Percentiles rank a stretch among this genome's conserved stretches.
Conservation (phyloP, 768 basidiomycete genomes). For the Boletus eberwhitei region DNA sequence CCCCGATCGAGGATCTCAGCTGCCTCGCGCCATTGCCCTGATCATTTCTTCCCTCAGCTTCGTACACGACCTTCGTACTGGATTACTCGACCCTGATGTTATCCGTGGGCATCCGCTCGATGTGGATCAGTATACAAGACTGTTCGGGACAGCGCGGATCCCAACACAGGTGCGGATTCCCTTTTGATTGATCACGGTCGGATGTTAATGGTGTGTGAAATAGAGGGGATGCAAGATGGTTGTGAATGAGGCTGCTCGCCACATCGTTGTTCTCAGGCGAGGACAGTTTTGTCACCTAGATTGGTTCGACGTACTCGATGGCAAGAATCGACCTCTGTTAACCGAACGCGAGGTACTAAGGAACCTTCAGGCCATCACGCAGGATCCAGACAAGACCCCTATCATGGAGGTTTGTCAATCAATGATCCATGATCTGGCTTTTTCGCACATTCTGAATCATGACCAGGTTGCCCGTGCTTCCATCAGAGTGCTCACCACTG, state of each 20-base stretch:
- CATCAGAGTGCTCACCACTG: slow-evolving; percentile 92
- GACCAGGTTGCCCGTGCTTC: slow-evolving; percentile 70
- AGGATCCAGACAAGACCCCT: slow-evolving; percentile 85
- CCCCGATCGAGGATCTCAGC: slow-evolving; percentile 78
- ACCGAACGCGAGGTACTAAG: slow-evolving; percentile 87
- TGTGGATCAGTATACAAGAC: slow-evolving; percentile 89
- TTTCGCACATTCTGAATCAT: slow-evolving; percentile 5
- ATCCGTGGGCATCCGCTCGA: slow-evolving; percentile 79
- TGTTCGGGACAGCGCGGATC: slow-evolving; percentile 90
- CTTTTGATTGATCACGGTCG: background rate
- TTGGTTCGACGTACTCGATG: slow-evolving; percentile 93
- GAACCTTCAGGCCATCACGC: slow-evolving; percentile 86
- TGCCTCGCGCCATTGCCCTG: slow-evolving; percentile 84
- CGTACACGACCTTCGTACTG: slow-evolving; percentile 87
- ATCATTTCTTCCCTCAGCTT: slow-evolving; percentile 89
- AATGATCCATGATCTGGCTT: background rate
- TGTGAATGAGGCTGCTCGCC: slow-evolving; percentile 63
- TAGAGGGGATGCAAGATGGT: slow-evolving; percentile 88
- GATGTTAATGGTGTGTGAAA: background rate
- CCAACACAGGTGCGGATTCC: slow-evolving; percentile 68
- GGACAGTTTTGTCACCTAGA: slow-evolving; percentile 92
- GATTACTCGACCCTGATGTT: slow-evolving; percentile 75
- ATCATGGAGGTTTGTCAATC: slow-evolving; percentile 45
- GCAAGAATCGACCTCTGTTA: slow-evolving; percentile 73
- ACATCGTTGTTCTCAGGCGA: slow-evolving; percentile 82